Base-by-base conservation (phyloP, 306 rosid species). In the Acacia confusa region DNA sequence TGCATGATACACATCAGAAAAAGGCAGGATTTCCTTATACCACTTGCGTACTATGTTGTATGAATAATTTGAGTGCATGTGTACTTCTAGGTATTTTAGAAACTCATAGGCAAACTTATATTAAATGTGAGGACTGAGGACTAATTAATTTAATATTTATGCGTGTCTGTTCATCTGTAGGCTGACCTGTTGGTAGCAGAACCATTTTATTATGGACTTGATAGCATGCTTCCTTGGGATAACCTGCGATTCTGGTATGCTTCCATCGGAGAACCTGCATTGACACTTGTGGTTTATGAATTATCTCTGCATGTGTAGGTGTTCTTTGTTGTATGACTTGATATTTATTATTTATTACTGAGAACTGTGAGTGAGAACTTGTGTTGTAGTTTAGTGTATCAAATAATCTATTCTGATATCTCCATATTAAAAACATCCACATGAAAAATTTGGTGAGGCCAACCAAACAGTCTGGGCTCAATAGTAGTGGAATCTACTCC, bases 181-280 rank as follows among this genome's bases (percentile, higher is more conserved):
- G 92, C 88, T 84, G 94, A 90, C 85, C 87, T 95, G 73, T 85
- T 95, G 81, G 81, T 95, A 40, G 97, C 90, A 36, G 99, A 95
- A 86, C 99, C 99, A 77, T 95, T 89, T 86, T 93, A 95, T 78
- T 86, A 53, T 60, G 97, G 97, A 83, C 89, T 82, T 34, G 95
- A 95, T 61, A 82, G 86, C 81, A 84, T 84, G 88, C 97, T 95
- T 85, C 99, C 99, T 32, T 95, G 99, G 99, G 93, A 90, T 80
- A 91, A 91, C 87, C 90, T 95, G 76, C 89, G 95, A 58, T 90
- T 95, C 84, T 95, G 99, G 97, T 95, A 90, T 36, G 52, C 73
- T 83, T 84, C 48, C 72, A 64, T 28, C 2, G 40, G 7, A 36
- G 40, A 36, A 36, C 40, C 58, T 55, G 22, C 50, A 67, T 70